Base-by-base conservation (phyloP, 371 early-diverging fungal genomes). In the Fennellomyces sp. region DNA sequence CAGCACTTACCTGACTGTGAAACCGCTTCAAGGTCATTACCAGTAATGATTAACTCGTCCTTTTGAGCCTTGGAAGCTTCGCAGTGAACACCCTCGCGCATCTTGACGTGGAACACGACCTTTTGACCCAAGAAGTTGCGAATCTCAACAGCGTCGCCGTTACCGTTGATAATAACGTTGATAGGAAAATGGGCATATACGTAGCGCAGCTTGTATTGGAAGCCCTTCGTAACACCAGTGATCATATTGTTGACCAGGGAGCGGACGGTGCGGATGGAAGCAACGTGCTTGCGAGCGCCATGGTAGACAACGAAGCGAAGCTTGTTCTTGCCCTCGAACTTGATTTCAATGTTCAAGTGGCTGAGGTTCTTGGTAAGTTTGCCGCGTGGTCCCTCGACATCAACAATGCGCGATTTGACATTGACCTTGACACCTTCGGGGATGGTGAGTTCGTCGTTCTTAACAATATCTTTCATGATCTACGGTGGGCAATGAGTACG, bases 121-220 rank as follows among this genome's bases (percentile, higher is more conserved):
- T 97, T 98, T 82, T 98, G 95, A 72, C 99, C 99, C 69, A 99
- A 85, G 88, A 97, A 99, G 92, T 99, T 99, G 74, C 99, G 95
- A 83, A 99, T 94, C 83, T 98, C 97, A 39, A 97, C 90, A 30
- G 76, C 78, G 71, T 89, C 89, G 58, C 90, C 92, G 63, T 79
- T 83, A 63, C 95, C 88, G 68, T 85, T 78, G 65, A 99, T 88
- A 78, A 91, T 93, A 68, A 94, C 93, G 88, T 95, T 96, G 90
- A 99, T 99, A 83, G 99, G 99, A 85, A 99, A 99, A 87, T 99
- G 99, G 65, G 98, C 97, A 74, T 98, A 97, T 57, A 97, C 99
- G 75, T 94, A 97, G 69, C 98, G 97, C 95, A 99, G 91, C 88
- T 95, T 97, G 93, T 99, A 99, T 81, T 92, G 87, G 92, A 91